Conservation (phyloP, 177 flowering plant genomes). For the Tripterygium wilfordii region DNA sequence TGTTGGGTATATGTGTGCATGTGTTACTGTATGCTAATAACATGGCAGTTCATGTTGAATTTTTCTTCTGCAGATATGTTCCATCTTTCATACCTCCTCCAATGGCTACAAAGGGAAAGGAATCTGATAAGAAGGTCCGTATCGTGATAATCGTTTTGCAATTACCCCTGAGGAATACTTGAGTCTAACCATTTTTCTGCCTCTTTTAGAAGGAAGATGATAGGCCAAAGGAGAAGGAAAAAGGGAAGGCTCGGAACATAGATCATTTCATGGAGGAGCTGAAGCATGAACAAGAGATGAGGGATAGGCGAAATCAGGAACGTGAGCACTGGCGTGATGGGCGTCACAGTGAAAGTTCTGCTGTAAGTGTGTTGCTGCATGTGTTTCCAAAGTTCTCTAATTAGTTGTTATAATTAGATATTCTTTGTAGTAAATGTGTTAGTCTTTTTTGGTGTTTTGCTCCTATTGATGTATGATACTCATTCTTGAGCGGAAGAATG, state of each 20-base stretch:
- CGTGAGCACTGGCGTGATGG: constrained; percentile 86
- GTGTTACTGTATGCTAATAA: no score
- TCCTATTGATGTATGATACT: no score
- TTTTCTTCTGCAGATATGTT: constrained; percentile 74
- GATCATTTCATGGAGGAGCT: constrained; percentile 98
- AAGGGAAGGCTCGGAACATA: constrained; percentile 83
- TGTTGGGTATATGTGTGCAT: no score
- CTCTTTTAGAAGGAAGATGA: constrained; percentile 70
- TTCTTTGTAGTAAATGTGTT: no score
- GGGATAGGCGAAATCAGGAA: constrained; percentile 93
- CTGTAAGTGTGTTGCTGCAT: constrained; percentile 42
- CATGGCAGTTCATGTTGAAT: constrained; percentile 20
- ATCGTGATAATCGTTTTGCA: not conserved
- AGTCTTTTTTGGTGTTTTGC: no score
- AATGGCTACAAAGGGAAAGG: constrained; percentile 79
- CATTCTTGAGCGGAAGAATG: no score
- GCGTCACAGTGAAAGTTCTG: constrained; percentile 62
- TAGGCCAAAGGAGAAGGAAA: constrained; percentile 86
- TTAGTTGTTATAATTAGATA: no score
- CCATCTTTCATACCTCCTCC: constrained; percentile 98
- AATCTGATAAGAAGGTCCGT: constrained; percentile 69
- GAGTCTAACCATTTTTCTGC: not conserved
- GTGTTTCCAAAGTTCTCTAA: not conserved
- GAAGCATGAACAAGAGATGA: constrained; percentile 93
- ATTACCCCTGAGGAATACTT: not conserved